These are phyloP conservation scores for Myriosclerotinia duriaeana DNA, from an alignment of 2,329 filamentous ascomycete genomes.

Conservation along the genomic window DNA sequence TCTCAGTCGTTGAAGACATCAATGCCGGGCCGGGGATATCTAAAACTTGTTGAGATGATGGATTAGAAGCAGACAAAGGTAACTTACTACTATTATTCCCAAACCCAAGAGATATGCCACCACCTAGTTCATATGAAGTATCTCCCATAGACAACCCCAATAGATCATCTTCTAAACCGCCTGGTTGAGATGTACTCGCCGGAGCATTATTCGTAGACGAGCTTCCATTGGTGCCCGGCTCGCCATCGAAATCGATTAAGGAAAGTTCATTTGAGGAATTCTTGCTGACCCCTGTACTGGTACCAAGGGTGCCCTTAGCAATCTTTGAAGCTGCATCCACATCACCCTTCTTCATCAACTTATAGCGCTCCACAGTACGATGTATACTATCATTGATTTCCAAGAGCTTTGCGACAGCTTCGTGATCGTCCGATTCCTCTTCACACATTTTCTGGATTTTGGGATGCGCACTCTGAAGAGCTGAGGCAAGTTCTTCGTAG, in stretches of 20 bases:
- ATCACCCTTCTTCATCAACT: slow-evolving; percentile 93
- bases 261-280: slow-evolving; percentile 77
- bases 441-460: slow-evolving; percentile 99
- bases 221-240: slow-evolving; percentile 57
- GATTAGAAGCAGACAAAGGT: not conserved
- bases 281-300: slow-evolving; percentile 63
- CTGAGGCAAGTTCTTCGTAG: slow-evolving; percentile 80
- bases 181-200: slow-evolving; percentile 45
- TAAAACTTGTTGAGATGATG: slow-evolving; percentile 42
- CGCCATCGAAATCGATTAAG: slow-evolving; percentile 83
- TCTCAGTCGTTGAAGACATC: slow-evolving; percentile 62
- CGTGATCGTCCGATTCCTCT: slow-evolving; percentile 94
- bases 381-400: slow-evolving; percentile 99
- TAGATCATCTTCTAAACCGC: slow-evolving; percentile 83
- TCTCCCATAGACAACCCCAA: slow-evolving; percentile 77
- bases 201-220: slow-evolving; percentile 45
- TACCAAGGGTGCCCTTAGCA: slow-evolving; percentile 74
- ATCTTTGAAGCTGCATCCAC: slow-evolving; percentile 79
- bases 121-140: slow-evolving; percentile 66
- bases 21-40: slow-evolving; percentile 63
- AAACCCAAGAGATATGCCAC: slow-evolving; percentile 80
- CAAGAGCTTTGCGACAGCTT: slow-evolving; percentile 90
- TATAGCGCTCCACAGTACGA: slow-evolving; percentile 91
- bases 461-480: slow-evolving; percentile 88
- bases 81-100: slow-evolving; percentile 64